Evolutionary conservation across 2,329 filamentous ascomycete genomes (phyloP).

Genomic region (Dothideomycetes sp.): DNA sequence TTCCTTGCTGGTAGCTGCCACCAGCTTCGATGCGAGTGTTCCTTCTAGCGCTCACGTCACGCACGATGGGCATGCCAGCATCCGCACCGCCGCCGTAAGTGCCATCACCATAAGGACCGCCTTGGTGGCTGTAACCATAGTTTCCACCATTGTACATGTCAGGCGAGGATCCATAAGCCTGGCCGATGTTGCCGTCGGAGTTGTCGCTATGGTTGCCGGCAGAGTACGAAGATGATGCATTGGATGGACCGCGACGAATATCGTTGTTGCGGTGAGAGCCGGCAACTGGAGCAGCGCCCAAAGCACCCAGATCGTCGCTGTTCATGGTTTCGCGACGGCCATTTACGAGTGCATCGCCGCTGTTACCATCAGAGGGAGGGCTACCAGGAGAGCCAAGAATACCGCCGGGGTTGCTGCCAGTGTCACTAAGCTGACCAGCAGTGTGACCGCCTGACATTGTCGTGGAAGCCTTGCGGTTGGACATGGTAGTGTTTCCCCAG

Average conservation of each 20-base stretch:
- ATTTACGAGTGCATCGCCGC: conserved; percentile 53
- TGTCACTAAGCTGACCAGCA: conserved; percentile 52
- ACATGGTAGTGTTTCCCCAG: conserved; percentile 73
- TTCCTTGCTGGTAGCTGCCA: conserved; percentile 76
- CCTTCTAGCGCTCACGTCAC: conserved; percentile 81
- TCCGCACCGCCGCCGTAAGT: conserved; percentile 45
- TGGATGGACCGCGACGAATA: conserved; percentile 81
- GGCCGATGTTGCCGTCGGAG: conserved; percentile 25
- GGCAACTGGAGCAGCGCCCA: conserved; percentile 57
- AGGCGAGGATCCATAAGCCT: conserved; percentile 15
- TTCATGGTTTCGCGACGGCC: conserved; percentile 44
- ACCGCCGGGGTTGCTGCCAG: conserved; percentile 43
- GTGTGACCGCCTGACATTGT: conserved; percentile 65
- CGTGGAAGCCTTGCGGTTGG: conserved; percentile 69
- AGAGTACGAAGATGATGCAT: conserved; percentile 93
- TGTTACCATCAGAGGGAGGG: conserved; percentile 56
- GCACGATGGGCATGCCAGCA: conserved; percentile 64
- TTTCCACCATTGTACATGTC: conserved; percentile 23
- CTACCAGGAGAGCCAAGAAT: conserved; percentile 32
- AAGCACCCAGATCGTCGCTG: conserved; percentile 70
- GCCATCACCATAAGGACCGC: conserved; percentile 44
- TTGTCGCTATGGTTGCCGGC: conserved; percentile 61
- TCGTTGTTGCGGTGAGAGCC: conserved; percentile 54
- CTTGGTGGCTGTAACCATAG: conserved; percentile 41
- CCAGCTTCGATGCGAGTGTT: conserved; percentile 94